phyloP scores from a whole-genome alignment of 1,284 basidiomycete genomes.

The Puccinia hordei region DNA sequence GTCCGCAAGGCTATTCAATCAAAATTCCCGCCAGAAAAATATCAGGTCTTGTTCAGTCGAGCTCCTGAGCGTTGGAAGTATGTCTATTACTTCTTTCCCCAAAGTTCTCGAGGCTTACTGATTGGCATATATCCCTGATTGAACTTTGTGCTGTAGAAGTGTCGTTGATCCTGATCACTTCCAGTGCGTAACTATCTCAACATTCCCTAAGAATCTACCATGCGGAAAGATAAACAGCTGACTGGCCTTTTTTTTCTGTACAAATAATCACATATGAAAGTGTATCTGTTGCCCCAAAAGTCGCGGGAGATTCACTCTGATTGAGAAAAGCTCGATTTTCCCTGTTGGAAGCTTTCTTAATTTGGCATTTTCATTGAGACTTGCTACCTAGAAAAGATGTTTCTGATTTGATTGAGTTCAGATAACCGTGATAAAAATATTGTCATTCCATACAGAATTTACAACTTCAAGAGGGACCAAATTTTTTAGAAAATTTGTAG shows the following conservation, averaged over 20 bases:
- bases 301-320: background rate
- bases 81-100: background rate
- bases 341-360: background rate
- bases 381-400: background rate
- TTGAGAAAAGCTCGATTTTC: background rate
- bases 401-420: too few relatives aligned
- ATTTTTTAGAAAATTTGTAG: too few relatives aligned
- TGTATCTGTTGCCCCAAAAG: background rate
- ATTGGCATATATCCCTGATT: background rate
- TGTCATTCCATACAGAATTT: too few relatives aligned
- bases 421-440: too few relatives aligned
- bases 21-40: background rate
- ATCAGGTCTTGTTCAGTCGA: constrained; percentile 3
- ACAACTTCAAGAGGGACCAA: too few relatives aligned
- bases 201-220: background rate
- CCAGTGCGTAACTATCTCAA: background rate
- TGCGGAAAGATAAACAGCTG: background rate
- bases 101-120: background rate
- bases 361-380: background rate
- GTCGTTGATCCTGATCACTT: background rate
- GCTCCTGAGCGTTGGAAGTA: background rate
- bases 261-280: background rate
- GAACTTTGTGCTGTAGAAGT: background rate
- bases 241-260: background rate
- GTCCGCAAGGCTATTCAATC: background rate